Evolutionary conservation across 345 rosid genomes (phyloP), one percentile per base, ranked within the genome.

Genomic region (Linum tenue): DNA sequence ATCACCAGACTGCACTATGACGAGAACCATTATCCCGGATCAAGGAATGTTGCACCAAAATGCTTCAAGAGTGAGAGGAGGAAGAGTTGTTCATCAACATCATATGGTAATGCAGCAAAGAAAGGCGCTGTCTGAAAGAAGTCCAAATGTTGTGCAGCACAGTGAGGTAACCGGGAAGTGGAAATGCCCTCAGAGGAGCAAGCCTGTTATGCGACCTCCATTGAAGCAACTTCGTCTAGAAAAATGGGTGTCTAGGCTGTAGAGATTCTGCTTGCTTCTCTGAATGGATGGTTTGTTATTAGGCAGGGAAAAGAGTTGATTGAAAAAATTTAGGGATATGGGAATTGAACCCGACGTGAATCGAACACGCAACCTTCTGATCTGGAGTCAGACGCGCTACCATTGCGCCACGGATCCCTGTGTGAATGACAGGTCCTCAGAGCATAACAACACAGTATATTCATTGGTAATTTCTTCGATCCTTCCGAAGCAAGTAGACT

Each of bases 311-410:
- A 22, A 22, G 31, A 22, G 31, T 22, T 22, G 1, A 22, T 22
- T 22, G 31, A 1, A 22, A 22, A 22, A 22, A 22, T 0, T 22
- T 22, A 22, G 31, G 31, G 31, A 22, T 22, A 22, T 22, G 43
- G 55, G 31, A 40, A 4, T 79, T 83, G 97, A 90, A 88, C 92
- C 89, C 84, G 86, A 86, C 96, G 86, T 83, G 85, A 83, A 86
- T 88, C 91, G 88, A 91, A 81, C 91, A 83, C 86, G 90, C 94
- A 86, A 91, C 91, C 97, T 91, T 91, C 91, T 86, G 94, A 88
- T 85, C 90, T 84, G 91, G 97, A 85, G 94, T 85, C 94, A 85
- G 94, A 86, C 91, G 91, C 90, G 91, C 97, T 86, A 88, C 94
- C 97, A 85, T 91, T 91, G 96, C 90, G 94, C 94, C 96, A 85